These are phyloP conservation scores for Geotrichum reessii DNA, from an alignment of 1,139 yeast genomes.

Conservation along the genomic window DNA sequence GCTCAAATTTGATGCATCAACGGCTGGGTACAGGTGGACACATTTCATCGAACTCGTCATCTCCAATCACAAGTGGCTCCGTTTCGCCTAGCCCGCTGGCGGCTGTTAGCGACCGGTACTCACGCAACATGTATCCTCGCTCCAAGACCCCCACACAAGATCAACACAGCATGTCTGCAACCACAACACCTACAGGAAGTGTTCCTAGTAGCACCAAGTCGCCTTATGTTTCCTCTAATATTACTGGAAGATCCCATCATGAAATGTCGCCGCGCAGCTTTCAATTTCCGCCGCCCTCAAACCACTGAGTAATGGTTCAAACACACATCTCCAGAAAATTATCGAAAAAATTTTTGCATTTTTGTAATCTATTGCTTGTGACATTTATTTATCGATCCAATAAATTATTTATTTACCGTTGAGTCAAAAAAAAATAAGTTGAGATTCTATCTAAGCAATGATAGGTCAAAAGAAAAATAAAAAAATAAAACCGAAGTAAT, in stretches of 20 bases:
- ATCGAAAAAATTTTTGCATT: background rate
- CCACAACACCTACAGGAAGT: background rate
- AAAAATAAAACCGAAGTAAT: background rate
- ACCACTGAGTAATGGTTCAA: background rate
- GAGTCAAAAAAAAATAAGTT: background rate
- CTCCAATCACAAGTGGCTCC: background rate
- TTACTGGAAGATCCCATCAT: background rate
- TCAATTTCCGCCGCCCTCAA: constrained; percentile 16
- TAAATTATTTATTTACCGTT: background rate
- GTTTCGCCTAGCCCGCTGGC: background rate
- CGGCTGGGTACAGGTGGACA: background rate
- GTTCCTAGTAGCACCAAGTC: background rate
- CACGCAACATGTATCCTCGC: background rate
- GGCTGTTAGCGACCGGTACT: background rate
- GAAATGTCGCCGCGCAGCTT: constrained; percentile 16
- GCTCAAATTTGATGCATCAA: background rate
- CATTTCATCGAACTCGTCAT: background rate
- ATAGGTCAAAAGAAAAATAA: background rate
- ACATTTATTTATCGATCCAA: background rate
- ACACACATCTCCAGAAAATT: background rate
- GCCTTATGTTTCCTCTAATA: background rate
- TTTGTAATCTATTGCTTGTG: too few species aligned
- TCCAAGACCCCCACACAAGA: background rate
- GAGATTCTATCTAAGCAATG: background rate
- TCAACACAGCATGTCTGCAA: background rate